Evolutionary conservation across 2,329 filamentous ascomycete species (phyloP).

Genomic region (Penicillium sp.): DNA sequence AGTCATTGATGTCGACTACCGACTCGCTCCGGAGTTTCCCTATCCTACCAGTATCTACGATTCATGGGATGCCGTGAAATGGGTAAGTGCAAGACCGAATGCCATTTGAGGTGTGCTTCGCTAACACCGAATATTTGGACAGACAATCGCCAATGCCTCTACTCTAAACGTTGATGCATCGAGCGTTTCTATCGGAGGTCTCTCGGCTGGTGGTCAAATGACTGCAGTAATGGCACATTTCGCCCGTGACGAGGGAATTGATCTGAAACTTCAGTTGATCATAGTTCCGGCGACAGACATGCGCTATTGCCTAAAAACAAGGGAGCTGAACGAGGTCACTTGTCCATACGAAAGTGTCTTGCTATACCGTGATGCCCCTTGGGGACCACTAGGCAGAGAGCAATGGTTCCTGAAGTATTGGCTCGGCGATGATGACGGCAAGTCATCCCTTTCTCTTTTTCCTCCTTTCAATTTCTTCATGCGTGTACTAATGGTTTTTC

Average conservation of each 20-base stretch:
- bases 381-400: slow-evolving; percentile 25
- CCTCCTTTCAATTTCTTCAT: too few species aligned
- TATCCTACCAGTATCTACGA: slow-evolving; percentile 19
- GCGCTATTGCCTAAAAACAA: slow-evolving; percentile 22
- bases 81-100: slow-evolving; percentile 11
- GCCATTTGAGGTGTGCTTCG: background rate
- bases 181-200: slow-evolving; percentile 11
- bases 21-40: slow-evolving; percentile 11
- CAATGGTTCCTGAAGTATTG: slow-evolving; percentile 29
- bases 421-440: slow-evolving; percentile 20
- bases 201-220: slow-evolving; percentile 13
- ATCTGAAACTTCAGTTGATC: slow-evolving; percentile 25
- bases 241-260: slow-evolving; percentile 27
- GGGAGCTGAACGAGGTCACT: slow-evolving; percentile 7
- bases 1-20: slow-evolving; percentile 14
- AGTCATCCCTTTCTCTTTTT: too few species aligned
- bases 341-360: slow-evolving; percentile 24
- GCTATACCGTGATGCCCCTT: slow-evolving; percentile 18
- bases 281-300: slow-evolving; percentile 30
- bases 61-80: slow-evolving; percentile 25
- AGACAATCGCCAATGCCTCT: slow-evolving; percentile 2
- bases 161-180: slow-evolving; percentile 4
- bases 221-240: slow-evolving; percentile 30
- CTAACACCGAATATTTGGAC: background rate
- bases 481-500: background rate